Base-by-base conservation (phyloP, 345 rosid genomes). In the Draba incana region DNA sequence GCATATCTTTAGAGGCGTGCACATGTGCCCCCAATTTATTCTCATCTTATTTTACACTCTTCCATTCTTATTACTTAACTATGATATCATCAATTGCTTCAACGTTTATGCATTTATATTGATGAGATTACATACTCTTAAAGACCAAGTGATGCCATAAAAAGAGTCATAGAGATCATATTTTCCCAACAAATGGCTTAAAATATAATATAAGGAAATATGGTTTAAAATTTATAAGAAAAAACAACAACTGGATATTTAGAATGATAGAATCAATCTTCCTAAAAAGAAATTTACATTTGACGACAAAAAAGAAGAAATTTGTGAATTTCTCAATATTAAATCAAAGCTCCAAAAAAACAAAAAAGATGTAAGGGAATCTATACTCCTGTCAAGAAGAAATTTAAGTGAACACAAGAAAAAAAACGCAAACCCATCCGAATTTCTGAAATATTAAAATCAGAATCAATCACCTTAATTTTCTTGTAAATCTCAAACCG, bases 331-430 rank as follows among this genome's bases (percentile, higher is more conserved):
- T 62, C 70, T 55, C 60, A 68, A 62, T 49, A 68, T 41, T 7
- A 62, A 68, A 62, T 13, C 73, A 54, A 56, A 67, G 46, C 68
- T 74, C 73, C 72, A n/a, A 43, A 9, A 46, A 28, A 52, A 48
- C 4, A 45, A 68, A 78, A 80, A 79, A 55, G 15, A 77, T 81
- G 63, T 53, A 61, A 59, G 56, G 64, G 72, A 69, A 69, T 68
- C 69, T 78, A 11, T 69, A 73, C 75, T 80, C 69, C 72, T 69
- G 78, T 68, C 81, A 72, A 76, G 79, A 75, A 51, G 68, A 65
- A 69, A 81, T 30, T 62, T 25, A 48, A 58, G 42, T 12, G 27
- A 38, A 45, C 23, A 46, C 33, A 41, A 42, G 30, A 43, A 14
- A 37, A 15, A 4, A 15, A 8, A 5, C n/a, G 1, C n/a, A 60